phyloP scores from a whole-genome alignment of 2,329 filamentous ascomycete species.

The Pseudomassariella vexata region DNA sequence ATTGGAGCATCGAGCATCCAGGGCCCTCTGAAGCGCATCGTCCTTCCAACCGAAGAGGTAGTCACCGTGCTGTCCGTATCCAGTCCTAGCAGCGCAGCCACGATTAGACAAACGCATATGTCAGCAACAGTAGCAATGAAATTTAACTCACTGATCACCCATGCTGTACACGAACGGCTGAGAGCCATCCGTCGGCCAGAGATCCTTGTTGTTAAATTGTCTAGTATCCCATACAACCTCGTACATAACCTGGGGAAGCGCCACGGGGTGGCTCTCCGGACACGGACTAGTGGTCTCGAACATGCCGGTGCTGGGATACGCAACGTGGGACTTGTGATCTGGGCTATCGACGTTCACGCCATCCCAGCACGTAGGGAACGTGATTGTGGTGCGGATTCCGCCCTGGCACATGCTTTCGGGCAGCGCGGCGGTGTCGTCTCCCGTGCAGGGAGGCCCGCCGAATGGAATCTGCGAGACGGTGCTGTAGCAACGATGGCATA shows the following conservation, averaged over 20 bases:
- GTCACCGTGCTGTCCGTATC: slow-evolving; percentile 30
- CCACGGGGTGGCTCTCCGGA: slow-evolving; percentile 43
- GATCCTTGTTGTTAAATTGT: slow-evolving; percentile 18
- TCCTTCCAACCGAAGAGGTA: slow-evolving; percentile 33
- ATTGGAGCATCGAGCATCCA: slow-evolving; percentile 27
- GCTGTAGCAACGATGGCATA: slow-evolving; percentile 31
- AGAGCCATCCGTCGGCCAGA: slow-evolving; percentile 24
- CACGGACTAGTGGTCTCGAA: slow-evolving; percentile 38
- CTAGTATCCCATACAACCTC: slow-evolving; percentile 48
- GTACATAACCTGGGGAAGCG: slow-evolving; percentile 54
- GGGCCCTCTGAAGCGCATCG: slow-evolving; percentile 28
- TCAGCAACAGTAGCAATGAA: too few relatives aligned
- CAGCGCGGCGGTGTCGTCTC: slow-evolving; percentile 38
- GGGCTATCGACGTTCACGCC: slow-evolving; percentile 39
- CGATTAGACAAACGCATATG: too few relatives aligned
- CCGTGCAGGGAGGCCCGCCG: slow-evolving; percentile 24
- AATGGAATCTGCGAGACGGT: slow-evolving; percentile 16
- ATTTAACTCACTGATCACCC: slow-evolving; percentile 18
- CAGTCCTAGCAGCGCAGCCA: too few relatives aligned
- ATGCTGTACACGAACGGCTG: slow-evolving; percentile 25
- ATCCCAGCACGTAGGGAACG: slow-evolving; percentile 52
- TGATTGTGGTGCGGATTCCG: slow-evolving; percentile 43
- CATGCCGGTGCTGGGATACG: slow-evolving; percentile 33
- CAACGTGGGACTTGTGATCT: slow-evolving; percentile 45
- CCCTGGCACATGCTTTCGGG: slow-evolving; percentile 44